A percentile compares a stretch with the other conserved stretches of the same genome.
phyloP scores from a whole-genome alignment of 805 yeast species.

The Tetrapisispora arboricola region DNA sequence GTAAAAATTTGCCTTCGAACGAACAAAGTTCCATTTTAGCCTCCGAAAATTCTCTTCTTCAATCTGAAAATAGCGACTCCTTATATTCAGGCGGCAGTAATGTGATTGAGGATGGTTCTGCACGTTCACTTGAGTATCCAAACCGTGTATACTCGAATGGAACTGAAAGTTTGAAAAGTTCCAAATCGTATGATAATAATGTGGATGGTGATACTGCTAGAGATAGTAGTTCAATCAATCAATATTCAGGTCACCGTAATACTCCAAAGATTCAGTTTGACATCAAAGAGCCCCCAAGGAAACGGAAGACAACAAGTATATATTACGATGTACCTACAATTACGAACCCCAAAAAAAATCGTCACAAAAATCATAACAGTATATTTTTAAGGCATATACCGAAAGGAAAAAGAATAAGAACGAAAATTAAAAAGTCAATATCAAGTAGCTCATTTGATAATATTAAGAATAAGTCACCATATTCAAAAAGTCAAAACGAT shows the following conservation, averaged over 20 bases:
- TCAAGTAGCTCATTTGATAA: background rate
- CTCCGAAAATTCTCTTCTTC: background rate
- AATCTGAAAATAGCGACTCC: background rate
- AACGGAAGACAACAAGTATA: constrained; percentile 1
- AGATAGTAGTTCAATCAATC: too few species aligned
- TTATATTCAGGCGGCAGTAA: background rate
- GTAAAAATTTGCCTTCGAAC: background rate
- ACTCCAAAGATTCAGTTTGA: constrained; percentile 25
- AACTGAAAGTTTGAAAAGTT: background rate
- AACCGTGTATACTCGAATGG: background rate
- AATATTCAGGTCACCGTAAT: too few species aligned
- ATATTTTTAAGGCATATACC: constrained; percentile 10
- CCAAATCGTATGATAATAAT: background rate
- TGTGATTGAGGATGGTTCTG: background rate
- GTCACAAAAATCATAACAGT: constrained; percentile 1
- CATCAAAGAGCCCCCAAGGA: constrained; percentile 18
- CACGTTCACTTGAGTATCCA: background rate
- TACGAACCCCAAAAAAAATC: too few species aligned
- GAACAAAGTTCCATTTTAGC: too few species aligned
- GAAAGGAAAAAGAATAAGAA: constrained; percentile 14
- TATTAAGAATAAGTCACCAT: background rate
- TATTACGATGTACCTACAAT: background rate
- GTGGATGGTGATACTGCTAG: too few species aligned
- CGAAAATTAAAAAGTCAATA: constrained; percentile 13
- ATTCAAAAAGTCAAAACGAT: background rate